These are phyloP conservation scores for Westerdykella aurantiaca DNA, from an alignment of 2,329 filamentous ascomycete genomes.

Conservation along the genomic window DNA sequence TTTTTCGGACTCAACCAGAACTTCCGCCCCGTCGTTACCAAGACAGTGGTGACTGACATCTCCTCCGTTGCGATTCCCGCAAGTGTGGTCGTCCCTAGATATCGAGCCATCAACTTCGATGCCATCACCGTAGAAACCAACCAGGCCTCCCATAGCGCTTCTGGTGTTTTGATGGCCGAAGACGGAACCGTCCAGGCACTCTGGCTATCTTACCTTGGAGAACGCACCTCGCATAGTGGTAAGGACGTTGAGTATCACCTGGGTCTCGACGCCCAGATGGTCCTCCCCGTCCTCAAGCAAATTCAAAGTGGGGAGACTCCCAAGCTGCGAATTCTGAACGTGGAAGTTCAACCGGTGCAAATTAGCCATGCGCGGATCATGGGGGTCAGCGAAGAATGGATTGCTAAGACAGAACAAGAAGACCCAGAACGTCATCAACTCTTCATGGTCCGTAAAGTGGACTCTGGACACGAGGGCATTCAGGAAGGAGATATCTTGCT, in stretches of 20 bases:
- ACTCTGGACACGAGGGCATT: conserved; percentile 60
- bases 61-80: conserved; percentile 95
- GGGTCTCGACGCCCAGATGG: conserved; percentile 78
- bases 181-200: conserved; percentile 91
- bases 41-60: conserved; percentile 93
- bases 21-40: conserved; percentile 83
- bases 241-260: conserved; percentile 97
- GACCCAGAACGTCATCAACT: conserved; percentile 92
- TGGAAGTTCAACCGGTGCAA: conserved; percentile 90
- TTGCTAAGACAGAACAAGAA: conserved; percentile 77
- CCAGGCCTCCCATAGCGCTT: conserved; percentile 84
- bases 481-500: conserved; percentile 90
- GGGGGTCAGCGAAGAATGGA: conserved; percentile 95
- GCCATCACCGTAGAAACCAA: conserved; percentile 96
- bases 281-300: conserved; percentile 81
- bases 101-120: conserved; percentile 91
- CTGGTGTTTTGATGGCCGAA: conserved; percentile 82
- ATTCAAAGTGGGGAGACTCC: conserved; percentile 76
- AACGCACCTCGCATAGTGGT: conserved; percentile 69
- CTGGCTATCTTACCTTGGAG: conserved; percentile 95
- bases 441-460: conserved; percentile 95
- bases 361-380: conserved; percentile 97
- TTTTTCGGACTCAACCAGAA: conserved; percentile 99
- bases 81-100: conserved; percentile 83
- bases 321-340: conserved; percentile 81